Evolutionary conservation across 176 grass and related monocot species (phyloP).

Genomic region (Aegilops umbellulata): DNA sequence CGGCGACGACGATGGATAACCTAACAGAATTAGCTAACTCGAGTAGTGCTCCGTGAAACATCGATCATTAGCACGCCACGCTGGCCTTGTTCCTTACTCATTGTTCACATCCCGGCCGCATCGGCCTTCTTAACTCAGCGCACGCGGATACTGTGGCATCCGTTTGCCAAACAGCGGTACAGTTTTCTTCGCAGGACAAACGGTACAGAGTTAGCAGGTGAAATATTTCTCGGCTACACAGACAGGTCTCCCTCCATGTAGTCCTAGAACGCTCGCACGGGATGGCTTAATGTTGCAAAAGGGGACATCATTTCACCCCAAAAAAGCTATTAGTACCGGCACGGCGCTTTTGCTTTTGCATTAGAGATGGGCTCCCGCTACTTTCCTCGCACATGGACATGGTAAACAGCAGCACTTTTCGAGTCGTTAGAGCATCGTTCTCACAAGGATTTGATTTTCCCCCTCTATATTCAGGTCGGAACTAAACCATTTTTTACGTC

Average conservation of each 20-base stretch:
- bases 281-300: background rate
- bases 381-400: background rate
- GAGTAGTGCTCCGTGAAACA: background rate
- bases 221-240: background rate
- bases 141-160: too few species aligned
- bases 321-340: background rate
- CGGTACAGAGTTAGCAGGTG: too few species aligned
- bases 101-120: background rate
- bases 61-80: background rate
- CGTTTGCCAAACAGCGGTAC: background rate
- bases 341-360: background rate
- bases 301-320: background rate
- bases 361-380: background rate
- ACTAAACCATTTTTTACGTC: too few species aligned
- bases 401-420: too few species aligned
- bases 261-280: background rate
- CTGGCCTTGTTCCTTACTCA: background rate
- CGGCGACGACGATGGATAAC: background rate
- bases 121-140: background rate
- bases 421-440: too few species aligned
- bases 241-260: too few species aligned
- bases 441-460: too few species aligned
- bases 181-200: background rate
- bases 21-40: background rate
- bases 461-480: too few species aligned